Percentiles rank a stretch among this genome's conserved stretches.
Evolutionary conservation across 2,329 filamentous ascomycete species (phyloP).

Genomic region (Alternaria sp.): DNA sequence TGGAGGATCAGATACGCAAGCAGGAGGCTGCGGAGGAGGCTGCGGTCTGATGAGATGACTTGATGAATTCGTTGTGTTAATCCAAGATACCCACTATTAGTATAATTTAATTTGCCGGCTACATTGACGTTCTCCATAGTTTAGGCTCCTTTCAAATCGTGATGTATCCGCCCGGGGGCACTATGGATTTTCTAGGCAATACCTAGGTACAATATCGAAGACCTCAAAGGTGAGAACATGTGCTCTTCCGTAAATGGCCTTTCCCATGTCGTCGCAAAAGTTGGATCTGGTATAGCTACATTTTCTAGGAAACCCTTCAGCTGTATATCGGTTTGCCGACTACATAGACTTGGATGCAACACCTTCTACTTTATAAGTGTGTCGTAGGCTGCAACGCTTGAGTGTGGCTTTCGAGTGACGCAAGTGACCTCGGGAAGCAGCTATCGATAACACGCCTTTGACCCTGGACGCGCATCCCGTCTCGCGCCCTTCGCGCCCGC

Average conservation of each 20-base stretch:
- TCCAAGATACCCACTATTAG: slow-evolving; percentile 7
- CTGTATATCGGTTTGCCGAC: not conserved
- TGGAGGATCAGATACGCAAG: slow-evolving; percentile 53
- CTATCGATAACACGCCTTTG: slow-evolving; percentile 9
- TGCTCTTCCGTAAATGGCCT: not conserved
- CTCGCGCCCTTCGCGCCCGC: slow-evolving; percentile 9
- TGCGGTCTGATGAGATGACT: not conserved
- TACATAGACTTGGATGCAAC: not conserved
- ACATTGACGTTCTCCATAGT: not conserved
- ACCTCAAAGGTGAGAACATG: not conserved
- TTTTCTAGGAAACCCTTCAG: not conserved
- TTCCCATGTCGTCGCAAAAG: not conserved
- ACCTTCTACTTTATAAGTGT: not conserved
- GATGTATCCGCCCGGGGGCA: not conserved
- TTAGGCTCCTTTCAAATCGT: not conserved
- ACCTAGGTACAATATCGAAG: not conserved
- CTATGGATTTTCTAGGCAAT: not conserved
- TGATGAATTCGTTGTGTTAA: not conserved
- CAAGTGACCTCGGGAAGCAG: not conserved
- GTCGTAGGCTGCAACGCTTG: not conserved
- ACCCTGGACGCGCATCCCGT: slow-evolving; percentile 13
- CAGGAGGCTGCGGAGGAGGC: slow-evolving; percentile 45
- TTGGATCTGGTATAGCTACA: not conserved
- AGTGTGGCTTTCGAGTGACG: not conserved
- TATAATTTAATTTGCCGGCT: not conserved